Conservation (phyloP, 2,329 filamentous ascomycete species). For the Rutstroemia sp. region DNA sequence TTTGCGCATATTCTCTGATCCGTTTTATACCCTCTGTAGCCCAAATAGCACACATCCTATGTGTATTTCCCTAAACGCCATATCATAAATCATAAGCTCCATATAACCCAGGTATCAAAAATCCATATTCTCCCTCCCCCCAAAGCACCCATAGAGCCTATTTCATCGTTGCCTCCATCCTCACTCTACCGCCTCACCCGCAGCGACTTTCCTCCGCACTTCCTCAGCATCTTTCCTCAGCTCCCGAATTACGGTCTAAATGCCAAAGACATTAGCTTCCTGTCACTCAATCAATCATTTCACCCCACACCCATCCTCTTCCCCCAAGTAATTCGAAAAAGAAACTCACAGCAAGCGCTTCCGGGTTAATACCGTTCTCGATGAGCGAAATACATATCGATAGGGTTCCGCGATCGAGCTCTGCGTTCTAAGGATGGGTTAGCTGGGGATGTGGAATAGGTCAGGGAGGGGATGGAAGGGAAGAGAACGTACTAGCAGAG, state of each 20-base stretch:
- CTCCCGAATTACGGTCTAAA: not conserved
- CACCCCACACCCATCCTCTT: slow-evolving; percentile 19
- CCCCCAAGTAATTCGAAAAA: slow-evolving; percentile 13
- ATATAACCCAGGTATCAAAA: not conserved
- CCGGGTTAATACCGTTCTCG: slow-evolving; percentile 93
- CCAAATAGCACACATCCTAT: too few species aligned
- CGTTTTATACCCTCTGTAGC: too few species aligned
- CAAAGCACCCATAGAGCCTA: not conserved
- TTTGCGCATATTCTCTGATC: too few species aligned
- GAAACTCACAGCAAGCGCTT: slow-evolving; percentile 75
- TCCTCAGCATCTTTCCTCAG: not conserved
- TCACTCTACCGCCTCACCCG: not conserved
- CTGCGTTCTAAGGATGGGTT: slow-evolving; percentile 63
- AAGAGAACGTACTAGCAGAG: slow-evolving; percentile 64
- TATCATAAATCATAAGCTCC: not conserved
- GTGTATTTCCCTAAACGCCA: too few species aligned
- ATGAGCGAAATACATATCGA: slow-evolving; percentile 96
- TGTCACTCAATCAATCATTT: not conserved
- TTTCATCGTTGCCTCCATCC: not conserved
- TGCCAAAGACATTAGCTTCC: not conserved
- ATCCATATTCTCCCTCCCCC: not conserved
- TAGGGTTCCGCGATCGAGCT: slow-evolving; percentile 82
- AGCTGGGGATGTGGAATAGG: not conserved
- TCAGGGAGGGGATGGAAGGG: not conserved
- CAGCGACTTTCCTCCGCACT: not conserved